Conservation (phyloP, 345 rosid genomes). For the Arabidopsis arenosa region DNA sequence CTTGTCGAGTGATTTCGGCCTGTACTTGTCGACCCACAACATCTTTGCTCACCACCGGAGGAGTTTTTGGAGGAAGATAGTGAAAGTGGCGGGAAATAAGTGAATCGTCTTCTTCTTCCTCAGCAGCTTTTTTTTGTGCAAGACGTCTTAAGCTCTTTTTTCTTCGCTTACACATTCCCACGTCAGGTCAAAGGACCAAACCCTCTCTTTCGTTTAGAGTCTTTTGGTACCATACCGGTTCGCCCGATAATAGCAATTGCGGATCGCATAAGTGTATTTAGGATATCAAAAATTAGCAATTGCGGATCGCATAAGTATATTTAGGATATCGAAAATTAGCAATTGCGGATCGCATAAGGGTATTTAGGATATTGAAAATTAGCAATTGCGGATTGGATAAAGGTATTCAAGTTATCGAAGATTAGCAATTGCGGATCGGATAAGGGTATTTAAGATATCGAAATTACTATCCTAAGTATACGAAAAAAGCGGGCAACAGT, state of each 20-base stretch:
- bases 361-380: no score
- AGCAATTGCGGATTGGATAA: no score
- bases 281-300: no score
- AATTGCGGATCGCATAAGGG: no score
- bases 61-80: background rate
- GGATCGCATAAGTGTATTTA: no score
- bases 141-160: conserved; percentile 1
- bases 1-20: conserved; percentile 89
- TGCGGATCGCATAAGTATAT: no score
- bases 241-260: background rate
- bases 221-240: background rate
- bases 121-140: conserved; percentile 12
- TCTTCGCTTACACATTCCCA: background rate
- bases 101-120: conserved; percentile 36
- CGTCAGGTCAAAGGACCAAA: background rate
- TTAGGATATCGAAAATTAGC: no score
- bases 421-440: no score
- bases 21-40: conserved; percentile 99
- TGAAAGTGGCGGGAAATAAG: conserved; percentile 44
- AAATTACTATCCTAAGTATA: no score
- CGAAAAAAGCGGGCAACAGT: background rate
- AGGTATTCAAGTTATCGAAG: no score
- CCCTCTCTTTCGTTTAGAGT: background rate
- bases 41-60: conserved; percentile 46
- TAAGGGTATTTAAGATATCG: no score